These are phyloP conservation scores for Aureobasidium leucospermi DNA, from an alignment of 2,329 filamentous ascomycete genomes.

Conservation along the genomic window DNA sequence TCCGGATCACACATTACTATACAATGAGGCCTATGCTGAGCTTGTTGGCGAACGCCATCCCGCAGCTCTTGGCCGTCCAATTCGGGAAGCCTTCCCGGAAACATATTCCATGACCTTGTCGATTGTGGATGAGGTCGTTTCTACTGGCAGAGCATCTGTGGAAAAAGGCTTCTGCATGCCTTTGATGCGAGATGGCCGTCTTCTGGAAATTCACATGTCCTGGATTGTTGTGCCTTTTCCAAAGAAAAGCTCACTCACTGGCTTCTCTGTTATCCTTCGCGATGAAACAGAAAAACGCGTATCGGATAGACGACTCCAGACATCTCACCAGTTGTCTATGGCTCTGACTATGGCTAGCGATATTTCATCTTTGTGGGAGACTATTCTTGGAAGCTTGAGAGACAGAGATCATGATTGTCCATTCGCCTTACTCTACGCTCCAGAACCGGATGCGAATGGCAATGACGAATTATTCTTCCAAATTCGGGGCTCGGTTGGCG, in stretches of 20 bases:
- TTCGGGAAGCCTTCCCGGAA: not conserved
- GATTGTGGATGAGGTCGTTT: not conserved
- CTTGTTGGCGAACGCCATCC: slow-evolving; percentile 14
- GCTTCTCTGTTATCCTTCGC: slow-evolving; percentile 7
- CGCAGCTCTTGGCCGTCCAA: not conserved
- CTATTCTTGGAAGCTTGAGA: slow-evolving; percentile 5
- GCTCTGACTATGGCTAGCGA: not conserved
- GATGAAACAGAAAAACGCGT: slow-evolving; percentile 13
- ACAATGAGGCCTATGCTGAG: slow-evolving; percentile 15
- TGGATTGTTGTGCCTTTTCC: slow-evolving; percentile 14
- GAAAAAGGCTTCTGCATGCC: not conserved
- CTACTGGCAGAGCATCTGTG: not conserved
- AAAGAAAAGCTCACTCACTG: slow-evolving; percentile 4
- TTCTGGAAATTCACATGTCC: slow-evolving; percentile 13
- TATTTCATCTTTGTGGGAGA: slow-evolving; percentile 14
- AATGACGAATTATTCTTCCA: not conserved
- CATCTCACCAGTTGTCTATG: not conserved
- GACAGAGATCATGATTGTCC: slow-evolving; percentile 14
- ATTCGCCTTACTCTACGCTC: slow-evolving; percentile 16
- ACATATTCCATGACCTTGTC: not conserved
- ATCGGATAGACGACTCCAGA: slow-evolving; percentile 1
- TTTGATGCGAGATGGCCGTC: not conserved
- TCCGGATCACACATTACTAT: slow-evolving; percentile 12
- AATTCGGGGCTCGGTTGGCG: not conserved
- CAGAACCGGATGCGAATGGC: not conserved